Conservation (phyloP, 208 protist genomes). For the Leishmania martiniquensis region DNA sequence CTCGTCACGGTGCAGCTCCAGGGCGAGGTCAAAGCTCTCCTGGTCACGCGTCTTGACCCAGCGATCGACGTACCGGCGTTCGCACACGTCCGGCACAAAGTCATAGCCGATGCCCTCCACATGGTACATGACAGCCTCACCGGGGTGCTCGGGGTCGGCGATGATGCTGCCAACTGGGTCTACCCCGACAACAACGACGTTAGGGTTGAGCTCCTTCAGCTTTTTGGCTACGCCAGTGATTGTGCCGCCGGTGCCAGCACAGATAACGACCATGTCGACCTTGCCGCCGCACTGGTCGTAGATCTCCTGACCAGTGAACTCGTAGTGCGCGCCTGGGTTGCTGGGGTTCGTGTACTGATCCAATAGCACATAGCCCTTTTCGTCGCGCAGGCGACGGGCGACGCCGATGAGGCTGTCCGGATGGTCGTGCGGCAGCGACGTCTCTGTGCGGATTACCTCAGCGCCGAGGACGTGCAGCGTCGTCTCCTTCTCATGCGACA, state of each 20-base stretch:
- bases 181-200: constrained; percentile 94
- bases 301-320: constrained; percentile 96
- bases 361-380: constrained; percentile 96
- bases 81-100: constrained; percentile 97
- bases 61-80: constrained; percentile 86
- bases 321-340: constrained; percentile 96
- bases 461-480: constrained; percentile 94
- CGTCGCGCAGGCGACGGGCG: constrained; percentile 90
- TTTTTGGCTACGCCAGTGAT: constrained; percentile 94
- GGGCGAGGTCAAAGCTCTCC: constrained; percentile 94
- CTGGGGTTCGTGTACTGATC: constrained; percentile 97
- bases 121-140: constrained; percentile 68
- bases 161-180: constrained; percentile 97
- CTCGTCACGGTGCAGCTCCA: constrained; percentile 94
- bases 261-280: constrained; percentile 96
- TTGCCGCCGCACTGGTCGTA: constrained; percentile 94
- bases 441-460: constrained; percentile 97
- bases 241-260: constrained; percentile 97
- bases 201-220: constrained; percentile 65
- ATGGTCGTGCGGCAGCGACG: constrained; percentile 94
- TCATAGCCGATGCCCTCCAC: constrained; percentile 99
- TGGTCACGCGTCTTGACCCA: constrained; percentile 96
- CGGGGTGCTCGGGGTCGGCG: constrained; percentile 84
- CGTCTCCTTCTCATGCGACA: constrained; percentile 97
- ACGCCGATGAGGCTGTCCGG: constrained; percentile 97